Percentiles rank a stretch among this genome's conserved stretches.
These are phyloP conservation scores for Fusarium lyarnte DNA, from an alignment of 2,329 filamentous ascomycete species.

Conservation along the genomic window DNA sequence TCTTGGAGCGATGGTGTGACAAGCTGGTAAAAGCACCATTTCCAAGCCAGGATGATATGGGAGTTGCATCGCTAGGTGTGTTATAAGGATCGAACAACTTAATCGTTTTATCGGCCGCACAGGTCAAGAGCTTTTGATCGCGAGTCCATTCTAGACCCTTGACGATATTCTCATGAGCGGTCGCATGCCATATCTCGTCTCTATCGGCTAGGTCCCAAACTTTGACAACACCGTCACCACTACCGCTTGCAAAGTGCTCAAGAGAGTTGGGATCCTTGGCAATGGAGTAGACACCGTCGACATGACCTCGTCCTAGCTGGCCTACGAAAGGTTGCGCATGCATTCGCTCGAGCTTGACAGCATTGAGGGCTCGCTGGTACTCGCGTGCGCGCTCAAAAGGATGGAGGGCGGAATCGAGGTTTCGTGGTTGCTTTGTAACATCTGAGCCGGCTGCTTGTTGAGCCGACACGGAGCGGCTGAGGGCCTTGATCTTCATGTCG, in stretches of 20 bases:
- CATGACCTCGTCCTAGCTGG: slow-evolving; percentile 88
- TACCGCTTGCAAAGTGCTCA: slow-evolving; percentile 81
- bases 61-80: slow-evolving; percentile 72
- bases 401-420: slow-evolving; percentile 85
- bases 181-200: slow-evolving; percentile 78
- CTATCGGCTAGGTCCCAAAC: slow-evolving; percentile 82
- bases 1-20: slow-evolving; percentile 81
- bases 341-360: slow-evolving; percentile 93
- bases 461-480: slow-evolving; percentile 71
- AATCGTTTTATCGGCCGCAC: slow-evolving; percentile 84
- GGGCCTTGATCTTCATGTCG: slow-evolving; percentile 70
- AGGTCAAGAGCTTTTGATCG: slow-evolving; percentile 85
- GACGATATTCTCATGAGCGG: slow-evolving; percentile 92
- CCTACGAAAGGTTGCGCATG: slow-evolving; percentile 79
- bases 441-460: slow-evolving; percentile 74
- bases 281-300: slow-evolving; percentile 84
- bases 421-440: slow-evolving; percentile 72
- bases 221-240: slow-evolving; percentile 93
- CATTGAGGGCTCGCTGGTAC: slow-evolving; percentile 69
- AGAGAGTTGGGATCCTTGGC: slow-evolving; percentile 81
- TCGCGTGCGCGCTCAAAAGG: slow-evolving; percentile 92
- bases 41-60: slow-evolving; percentile 86
- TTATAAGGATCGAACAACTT: slow-evolving; percentile 94
- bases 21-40: slow-evolving; percentile 83
- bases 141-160: slow-evolving; percentile 91